A percentile compares a stretch with the other conserved stretches of the same genome.
These are phyloP conservation scores for Trametes hirsuta DNA, from an alignment of 1,284 basidiomycete genomes.

Conservation along the genomic window DNA sequence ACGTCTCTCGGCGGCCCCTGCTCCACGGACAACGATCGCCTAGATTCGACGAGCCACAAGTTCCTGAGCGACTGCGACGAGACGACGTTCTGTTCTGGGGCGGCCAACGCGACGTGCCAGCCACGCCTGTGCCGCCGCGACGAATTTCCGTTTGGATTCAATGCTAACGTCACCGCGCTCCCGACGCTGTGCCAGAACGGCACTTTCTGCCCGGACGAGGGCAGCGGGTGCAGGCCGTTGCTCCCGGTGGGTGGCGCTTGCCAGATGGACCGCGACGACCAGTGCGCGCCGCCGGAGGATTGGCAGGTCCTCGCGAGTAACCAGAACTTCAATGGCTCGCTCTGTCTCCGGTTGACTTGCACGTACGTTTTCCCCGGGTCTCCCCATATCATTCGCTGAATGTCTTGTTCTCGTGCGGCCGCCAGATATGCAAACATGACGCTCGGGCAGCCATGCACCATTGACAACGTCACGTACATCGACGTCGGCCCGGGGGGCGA, in stretches of 20 bases:
- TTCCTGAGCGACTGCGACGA: conserved; percentile 69
- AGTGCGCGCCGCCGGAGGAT: conserved; percentile 56
- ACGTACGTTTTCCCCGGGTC: conserved; percentile 46
- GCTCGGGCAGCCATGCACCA: conserved; percentile 55
- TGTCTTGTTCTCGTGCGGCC: neutral
- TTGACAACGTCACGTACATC: conserved; percentile 65
- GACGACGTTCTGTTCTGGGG: conserved; percentile 57
- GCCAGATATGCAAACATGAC: conserved; percentile 62
- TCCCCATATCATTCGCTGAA: neutral
- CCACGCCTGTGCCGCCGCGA: conserved; percentile 62
- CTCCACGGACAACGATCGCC: conserved; percentile 47
- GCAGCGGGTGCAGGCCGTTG: conserved; percentile 57
- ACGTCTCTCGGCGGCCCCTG: conserved; percentile 22
- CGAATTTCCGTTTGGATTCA: conserved; percentile 63
- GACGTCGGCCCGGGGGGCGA: conserved; percentile 48
- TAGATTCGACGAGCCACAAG: conserved; percentile 62
- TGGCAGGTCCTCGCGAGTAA: conserved; percentile 43
- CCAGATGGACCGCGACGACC: conserved; percentile 74
- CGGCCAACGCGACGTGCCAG: conserved; percentile 48
- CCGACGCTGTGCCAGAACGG: conserved; percentile 61
- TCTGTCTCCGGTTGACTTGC: conserved; percentile 67
- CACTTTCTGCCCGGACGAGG: conserved; percentile 75
- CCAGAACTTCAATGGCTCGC: conserved; percentile 56
- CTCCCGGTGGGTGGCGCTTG: conserved; percentile 54
- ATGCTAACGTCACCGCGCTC: conserved; percentile 40